These are phyloP conservation scores for Alternaria hordeiaustralica DNA, from an alignment of 2,329 filamentous ascomycete species.

Conservation along the genomic window DNA sequence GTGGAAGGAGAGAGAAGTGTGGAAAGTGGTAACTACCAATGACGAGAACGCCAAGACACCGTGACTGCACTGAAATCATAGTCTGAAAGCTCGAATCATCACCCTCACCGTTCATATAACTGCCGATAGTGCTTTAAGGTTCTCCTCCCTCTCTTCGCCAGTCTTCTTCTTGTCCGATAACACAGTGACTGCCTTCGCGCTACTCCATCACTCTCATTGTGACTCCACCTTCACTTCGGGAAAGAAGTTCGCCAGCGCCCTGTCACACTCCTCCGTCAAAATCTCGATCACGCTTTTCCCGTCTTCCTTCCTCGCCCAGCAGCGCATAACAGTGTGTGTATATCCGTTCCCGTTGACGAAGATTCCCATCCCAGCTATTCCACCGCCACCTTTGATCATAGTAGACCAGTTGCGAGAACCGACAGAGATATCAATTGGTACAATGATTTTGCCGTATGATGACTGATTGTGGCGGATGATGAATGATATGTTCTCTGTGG, in stretches of 20 bases:
- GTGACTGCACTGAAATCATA: not conserved
- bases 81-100: not conserved
- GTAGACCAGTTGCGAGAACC: constrained; percentile 9
- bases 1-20: not conserved
- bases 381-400: not conserved
- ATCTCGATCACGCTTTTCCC: constrained; percentile 1
- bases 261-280: constrained; percentile 4
- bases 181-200: not conserved
- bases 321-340: constrained; percentile 9
- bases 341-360: constrained; percentile 16
- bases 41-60: not conserved
- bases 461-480: constrained; percentile 17
- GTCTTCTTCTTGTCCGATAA: not conserved
- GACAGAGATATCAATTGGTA: constrained; percentile 7
- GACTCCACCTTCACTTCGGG: not conserved
- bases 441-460: constrained; percentile 13
- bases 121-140: not conserved
- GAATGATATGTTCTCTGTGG: constrained; percentile 17
- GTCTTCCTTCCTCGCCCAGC: not conserved
- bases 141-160: not conserved
- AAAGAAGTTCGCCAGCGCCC: constrained; percentile 4
- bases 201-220: not conserved
- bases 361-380: constrained; percentile 1
- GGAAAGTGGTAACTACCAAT: not conserved
- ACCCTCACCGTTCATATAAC: not conserved